phyloP scores from a whole-genome alignment of 2,329 filamentous ascomycete species.

The Diaporthe citrichinensis region DNA sequence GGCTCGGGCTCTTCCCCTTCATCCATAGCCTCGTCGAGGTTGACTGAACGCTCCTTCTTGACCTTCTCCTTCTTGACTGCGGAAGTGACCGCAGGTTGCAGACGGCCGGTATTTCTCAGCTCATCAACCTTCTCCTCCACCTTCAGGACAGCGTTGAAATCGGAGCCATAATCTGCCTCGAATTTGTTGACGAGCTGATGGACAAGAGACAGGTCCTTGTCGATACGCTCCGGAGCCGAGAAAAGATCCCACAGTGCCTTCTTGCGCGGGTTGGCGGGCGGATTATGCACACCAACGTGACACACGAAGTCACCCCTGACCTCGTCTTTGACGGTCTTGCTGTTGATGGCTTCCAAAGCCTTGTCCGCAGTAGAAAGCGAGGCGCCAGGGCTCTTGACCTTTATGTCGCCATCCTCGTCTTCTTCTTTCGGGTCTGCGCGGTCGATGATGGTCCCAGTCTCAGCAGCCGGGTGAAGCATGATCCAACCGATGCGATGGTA shows the following conservation, averaged over 20 bases:
- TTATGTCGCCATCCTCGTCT: conserved; percentile 70
- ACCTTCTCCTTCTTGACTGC: conserved; percentile 67
- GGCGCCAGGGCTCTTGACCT: conserved; percentile 64
- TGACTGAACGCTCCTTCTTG: conserved; percentile 72
- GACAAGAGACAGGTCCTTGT: conserved; percentile 88
- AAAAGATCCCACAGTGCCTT: conserved; percentile 98
- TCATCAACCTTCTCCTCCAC: conserved; percentile 91
- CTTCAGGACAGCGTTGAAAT: conserved; percentile 82
- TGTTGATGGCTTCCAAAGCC: conserved; percentile 93
- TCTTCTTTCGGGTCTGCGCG: conserved; percentile 81
- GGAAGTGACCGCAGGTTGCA: conserved; percentile 75
- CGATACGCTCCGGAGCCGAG: conserved; percentile 92
- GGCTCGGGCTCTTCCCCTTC: conserved; percentile 75
- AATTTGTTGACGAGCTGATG: conserved; percentile 86
- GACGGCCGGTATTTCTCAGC: conserved; percentile 79
- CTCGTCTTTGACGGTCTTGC: conserved; percentile 96
- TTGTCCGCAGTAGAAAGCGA: conserved; percentile 78
- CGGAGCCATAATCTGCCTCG: conserved; percentile 84
- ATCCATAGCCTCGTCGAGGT: conserved; percentile 73
- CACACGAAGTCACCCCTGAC: conserved; percentile 96
- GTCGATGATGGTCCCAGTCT: conserved; percentile 75
- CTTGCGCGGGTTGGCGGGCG: conserved; percentile 87
- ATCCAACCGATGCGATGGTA: conserved; percentile 99
- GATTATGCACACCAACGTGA: conserved; percentile 95
- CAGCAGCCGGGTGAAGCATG: conserved; percentile 86